A percentile compares a stretch with the other conserved stretches of the same genome.
phyloP scores from a whole-genome alignment of 2,329 filamentous ascomycete genomes.

The Plenodomus biglobosus region DNA sequence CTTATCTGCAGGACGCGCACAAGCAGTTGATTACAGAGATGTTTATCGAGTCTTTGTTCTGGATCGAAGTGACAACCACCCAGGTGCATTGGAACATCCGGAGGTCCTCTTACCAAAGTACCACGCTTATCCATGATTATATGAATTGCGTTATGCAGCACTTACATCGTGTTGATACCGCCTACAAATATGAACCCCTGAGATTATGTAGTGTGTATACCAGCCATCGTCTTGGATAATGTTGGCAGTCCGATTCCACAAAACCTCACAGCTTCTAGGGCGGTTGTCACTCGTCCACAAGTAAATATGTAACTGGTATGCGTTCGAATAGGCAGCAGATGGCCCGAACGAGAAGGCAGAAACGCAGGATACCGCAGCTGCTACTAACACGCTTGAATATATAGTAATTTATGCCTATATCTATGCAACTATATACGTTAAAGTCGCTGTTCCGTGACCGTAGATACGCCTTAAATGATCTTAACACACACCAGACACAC shows the following conservation, averaged over 20 bases:
- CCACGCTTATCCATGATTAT: conserved; percentile 21
- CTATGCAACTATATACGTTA: conserved; percentile 1
- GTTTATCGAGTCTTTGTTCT: not conserved
- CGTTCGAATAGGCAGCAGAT: not conserved
- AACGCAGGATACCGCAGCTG: no score
- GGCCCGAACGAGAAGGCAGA: no score
- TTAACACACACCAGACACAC: conserved; percentile 11
- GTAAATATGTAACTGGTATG: no score
- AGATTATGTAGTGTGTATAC: conserved; percentile 11
- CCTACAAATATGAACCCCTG: conserved; percentile 13
- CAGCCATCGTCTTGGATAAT: conserved; percentile 16
- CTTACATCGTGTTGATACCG: conserved; percentile 12
- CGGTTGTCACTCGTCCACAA: conserved; percentile 1
- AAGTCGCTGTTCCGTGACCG: conserved; percentile 4
- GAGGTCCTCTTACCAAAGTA: conserved; percentile 12
- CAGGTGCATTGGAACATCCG: no score
- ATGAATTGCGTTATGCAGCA: conserved; percentile 7
- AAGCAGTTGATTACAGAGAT: conserved; percentile 4
- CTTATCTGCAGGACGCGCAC: conserved; percentile 7
- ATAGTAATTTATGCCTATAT: conserved; percentile 2
- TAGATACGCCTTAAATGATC: conserved; percentile 10
- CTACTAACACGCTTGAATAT: no score
- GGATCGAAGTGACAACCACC: not conserved
- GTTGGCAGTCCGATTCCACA: conserved; percentile 18
- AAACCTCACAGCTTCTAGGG: conserved; percentile 17